Evolutionary conservation across 164 flowering plant genomes (phyloP).

Genomic region (Tinospora cordifolia): DNA sequence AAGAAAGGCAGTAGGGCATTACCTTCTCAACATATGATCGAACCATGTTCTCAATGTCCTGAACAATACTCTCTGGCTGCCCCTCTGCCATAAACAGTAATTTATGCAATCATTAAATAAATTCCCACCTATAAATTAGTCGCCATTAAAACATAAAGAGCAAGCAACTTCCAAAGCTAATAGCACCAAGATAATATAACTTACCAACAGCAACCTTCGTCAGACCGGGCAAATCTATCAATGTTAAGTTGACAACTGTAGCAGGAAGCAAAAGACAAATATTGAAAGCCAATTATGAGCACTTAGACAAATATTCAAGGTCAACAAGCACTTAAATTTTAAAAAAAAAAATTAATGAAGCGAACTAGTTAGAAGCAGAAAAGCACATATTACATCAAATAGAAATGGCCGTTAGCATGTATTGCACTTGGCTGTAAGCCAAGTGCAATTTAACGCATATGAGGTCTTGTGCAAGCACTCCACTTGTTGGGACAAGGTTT

Average conservation of each 20-base stretch:
- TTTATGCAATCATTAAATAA: not conserved
- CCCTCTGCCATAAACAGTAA: constrained; percentile 28
- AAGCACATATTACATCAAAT: too few species aligned
- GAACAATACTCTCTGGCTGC: constrained; percentile 40
- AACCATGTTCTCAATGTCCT: constrained; percentile 51
- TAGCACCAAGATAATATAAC: not conserved
- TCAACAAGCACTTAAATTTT: too few species aligned
- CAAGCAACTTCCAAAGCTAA: not conserved
- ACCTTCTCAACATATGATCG: constrained; percentile 48
- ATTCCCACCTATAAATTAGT: too few species aligned
- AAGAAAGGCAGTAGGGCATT: not conserved
- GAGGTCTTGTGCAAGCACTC: too few species aligned
- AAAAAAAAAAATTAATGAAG: too few species aligned
- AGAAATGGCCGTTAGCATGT: too few species aligned
- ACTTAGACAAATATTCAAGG: too few species aligned
- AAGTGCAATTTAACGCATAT: too few species aligned
- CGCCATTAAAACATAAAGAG: not conserved
- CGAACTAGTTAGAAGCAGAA: too few species aligned
- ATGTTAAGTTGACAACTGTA: constrained; percentile 36
- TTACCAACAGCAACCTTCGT: constrained; percentile 40
- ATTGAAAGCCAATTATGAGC: not conserved
- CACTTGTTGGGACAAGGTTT: too few species aligned
- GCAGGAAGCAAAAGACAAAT: not conserved
- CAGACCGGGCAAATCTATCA: constrained; percentile 40
- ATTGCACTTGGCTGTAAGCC: not conserved